Conservation (phyloP, 371 early-diverging fungal genomes). For the Mortierella sp. region DNA sequence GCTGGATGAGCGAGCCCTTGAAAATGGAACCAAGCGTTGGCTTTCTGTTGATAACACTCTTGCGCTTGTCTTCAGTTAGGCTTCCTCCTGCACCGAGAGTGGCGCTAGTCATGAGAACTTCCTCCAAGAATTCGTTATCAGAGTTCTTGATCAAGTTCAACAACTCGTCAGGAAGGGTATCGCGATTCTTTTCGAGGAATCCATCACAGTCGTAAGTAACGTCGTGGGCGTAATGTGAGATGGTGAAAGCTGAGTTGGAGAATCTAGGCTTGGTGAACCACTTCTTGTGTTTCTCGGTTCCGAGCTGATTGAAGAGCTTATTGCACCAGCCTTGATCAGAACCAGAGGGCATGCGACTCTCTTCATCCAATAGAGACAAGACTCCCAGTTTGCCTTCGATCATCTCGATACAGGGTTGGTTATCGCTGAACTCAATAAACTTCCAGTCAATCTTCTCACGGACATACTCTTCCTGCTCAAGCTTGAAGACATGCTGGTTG, state of each 20-base stretch:
- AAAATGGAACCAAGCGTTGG: slow-evolving; percentile 92
- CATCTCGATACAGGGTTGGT: slow-evolving; percentile 99
- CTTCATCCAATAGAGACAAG: slow-evolving; percentile 96
- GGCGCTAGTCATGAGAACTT: slow-evolving; percentile 74
- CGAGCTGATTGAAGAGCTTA: slow-evolving; percentile 88
- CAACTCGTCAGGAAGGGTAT: slow-evolving; percentile 96
- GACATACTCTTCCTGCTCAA: slow-evolving; percentile 97
- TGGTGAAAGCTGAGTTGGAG: slow-evolving; percentile 82
- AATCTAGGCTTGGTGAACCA: slow-evolving; percentile 95
- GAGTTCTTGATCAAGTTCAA: slow-evolving; percentile 77
- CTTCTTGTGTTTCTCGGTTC: slow-evolving; percentile 72
- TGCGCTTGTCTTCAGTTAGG: slow-evolving; percentile 61
- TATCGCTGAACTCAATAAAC: slow-evolving; percentile 97
- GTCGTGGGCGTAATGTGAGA: slow-evolving; percentile 93
- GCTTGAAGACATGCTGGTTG: slow-evolving; percentile 92
- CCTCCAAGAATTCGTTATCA: slow-evolving; percentile 81
- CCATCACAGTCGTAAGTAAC: slow-evolving; percentile 94
- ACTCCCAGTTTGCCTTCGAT: slow-evolving; percentile 98
- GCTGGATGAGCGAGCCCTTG: slow-evolving; percentile 85
- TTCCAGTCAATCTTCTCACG: slow-evolving; percentile 93
- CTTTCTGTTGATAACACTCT: slow-evolving; percentile 75
- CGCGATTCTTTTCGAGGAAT: slow-evolving; percentile 99
- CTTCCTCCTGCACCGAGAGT: slow-evolving; percentile 49
- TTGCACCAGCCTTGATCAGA: slow-evolving; percentile 85
- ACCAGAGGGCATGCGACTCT: slow-evolving; percentile 91